Evolutionary conservation across 371 early-diverging fungal genomes (phyloP).

Genomic region (Phascolomyces articulosus): DNA sequence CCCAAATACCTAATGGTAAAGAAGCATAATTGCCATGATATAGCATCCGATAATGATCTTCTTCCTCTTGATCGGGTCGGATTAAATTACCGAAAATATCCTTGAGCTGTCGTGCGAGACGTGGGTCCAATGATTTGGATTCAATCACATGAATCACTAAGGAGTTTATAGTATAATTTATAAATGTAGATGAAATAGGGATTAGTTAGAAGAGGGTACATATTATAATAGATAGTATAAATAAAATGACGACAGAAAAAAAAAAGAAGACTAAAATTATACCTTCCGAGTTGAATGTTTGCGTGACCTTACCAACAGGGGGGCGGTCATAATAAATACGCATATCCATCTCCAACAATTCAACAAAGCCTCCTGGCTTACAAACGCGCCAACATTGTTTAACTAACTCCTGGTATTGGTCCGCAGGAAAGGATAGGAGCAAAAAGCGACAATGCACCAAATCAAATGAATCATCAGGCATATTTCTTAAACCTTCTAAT

Average conservation of each 20-base stretch:
- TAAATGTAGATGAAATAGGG: no score
- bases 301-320: constrained; percentile 20
- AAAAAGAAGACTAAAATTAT: background rate
- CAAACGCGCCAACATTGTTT: constrained; percentile 39
- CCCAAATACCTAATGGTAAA: constrained; percentile 54
- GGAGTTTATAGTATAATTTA: no score
- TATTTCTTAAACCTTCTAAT: constrained; percentile 24
- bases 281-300: constrained; percentile 43
- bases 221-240: no score
- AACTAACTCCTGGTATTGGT: constrained; percentile 32
- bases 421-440: constrained; percentile 25
- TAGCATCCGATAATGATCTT: background rate
- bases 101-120: constrained; percentile 32
- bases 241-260: background rate
- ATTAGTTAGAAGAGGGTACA: no score
- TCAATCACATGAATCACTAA: constrained; percentile 35
- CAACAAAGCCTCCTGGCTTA: constrained; percentile 40
- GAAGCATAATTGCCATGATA: constrained; percentile 37
- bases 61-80: constrained; percentile 2
- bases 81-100: constrained; percentile 22
- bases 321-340: constrained; percentile 35
- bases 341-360: constrained; percentile 45
- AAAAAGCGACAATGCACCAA: constrained; percentile 36
- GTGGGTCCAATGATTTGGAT: constrained; percentile 31
- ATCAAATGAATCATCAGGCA: constrained; percentile 38